Evolutionary conservation across 1,284 basidiomycete species (phyloP).

Genomic region (Salmacisia buchloeana): DNA sequence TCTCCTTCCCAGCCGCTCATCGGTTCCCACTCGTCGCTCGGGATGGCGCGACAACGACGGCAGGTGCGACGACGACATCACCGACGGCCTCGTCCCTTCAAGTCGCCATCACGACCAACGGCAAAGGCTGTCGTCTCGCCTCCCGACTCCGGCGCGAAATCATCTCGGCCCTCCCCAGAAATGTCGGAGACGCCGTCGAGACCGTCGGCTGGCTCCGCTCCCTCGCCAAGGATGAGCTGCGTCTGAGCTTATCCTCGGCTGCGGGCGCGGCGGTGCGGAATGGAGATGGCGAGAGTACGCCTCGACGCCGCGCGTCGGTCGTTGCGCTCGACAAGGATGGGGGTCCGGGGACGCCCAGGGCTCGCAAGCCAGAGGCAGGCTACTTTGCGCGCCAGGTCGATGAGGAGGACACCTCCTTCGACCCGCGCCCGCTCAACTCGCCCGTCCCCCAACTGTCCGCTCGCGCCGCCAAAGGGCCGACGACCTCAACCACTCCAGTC

Average conservation of each 20-base stretch:
- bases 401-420: conserved; percentile 39
- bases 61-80: neutral
- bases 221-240: conserved; percentile 61
- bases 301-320: neutral
- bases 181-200: conserved; percentile 71
- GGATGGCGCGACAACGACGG: neutral
- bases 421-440: conserved; percentile 60
- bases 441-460: conserved; percentile 68
- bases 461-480: conserved; percentile 16
- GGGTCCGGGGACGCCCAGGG: neutral
- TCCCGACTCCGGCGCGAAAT: conserved; percentile 76
- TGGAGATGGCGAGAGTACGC: neutral
- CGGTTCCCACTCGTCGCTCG: conserved; percentile 59
- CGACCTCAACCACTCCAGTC: neutral
- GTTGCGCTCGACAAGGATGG: neutral
- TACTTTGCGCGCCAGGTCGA: conserved; percentile 17
- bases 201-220: conserved; percentile 68
- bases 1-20: conserved; percentile 79
- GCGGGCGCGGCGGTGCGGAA: too few species aligned
- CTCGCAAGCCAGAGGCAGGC: conserved; percentile 9
- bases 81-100: conserved; percentile 61
- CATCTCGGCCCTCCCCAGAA: conserved; percentile 66
- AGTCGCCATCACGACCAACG: conserved; percentile 84
- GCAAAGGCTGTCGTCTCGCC: conserved; percentile 80
- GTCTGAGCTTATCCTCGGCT: too few species aligned